These are phyloP conservation scores for Acacia pycnantha DNA, from an alignment of 331 rosid genomes.

Conservation along the genomic window DNA sequence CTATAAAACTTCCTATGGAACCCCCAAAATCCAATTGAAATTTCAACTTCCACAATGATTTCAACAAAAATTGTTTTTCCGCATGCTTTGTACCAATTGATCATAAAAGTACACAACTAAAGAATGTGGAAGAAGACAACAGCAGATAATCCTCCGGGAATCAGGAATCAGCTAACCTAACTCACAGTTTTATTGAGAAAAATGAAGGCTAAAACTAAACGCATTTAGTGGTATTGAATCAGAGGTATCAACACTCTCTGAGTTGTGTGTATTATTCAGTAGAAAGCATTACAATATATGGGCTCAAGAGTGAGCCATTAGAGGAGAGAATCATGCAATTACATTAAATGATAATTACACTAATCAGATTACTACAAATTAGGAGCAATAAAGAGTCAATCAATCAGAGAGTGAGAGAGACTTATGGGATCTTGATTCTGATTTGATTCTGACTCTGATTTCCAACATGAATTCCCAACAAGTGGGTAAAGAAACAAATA, in stretches of 20 bases:
- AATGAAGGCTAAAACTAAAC: background rate
- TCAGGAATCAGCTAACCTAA: background rate
- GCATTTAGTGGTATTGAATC: background rate
- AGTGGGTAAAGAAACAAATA: background rate
- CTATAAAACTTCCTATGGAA: background rate
- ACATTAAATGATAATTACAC: too few species aligned
- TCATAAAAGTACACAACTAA: background rate
- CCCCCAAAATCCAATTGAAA: background rate
- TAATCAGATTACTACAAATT: too few species aligned
- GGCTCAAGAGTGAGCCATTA: too few species aligned
- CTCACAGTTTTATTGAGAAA: background rate
- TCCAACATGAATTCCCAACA: background rate
- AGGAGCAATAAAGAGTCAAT: too few species aligned
- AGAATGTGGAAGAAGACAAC: background rate
- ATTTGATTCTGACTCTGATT: too few species aligned
- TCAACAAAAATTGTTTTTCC: background rate
- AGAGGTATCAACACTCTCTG: too few species aligned
- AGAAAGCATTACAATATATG: too few species aligned
- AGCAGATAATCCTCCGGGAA: background rate
- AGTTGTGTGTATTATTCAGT: too few species aligned
- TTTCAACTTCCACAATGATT: background rate
- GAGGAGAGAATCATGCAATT: too few species aligned
- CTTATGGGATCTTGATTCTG: too few species aligned
- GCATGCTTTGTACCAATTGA: background rate
- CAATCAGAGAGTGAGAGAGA: too few species aligned